Evolutionary conservation across 2,329 filamentous ascomycete genomes (phyloP).

Genomic region (Verticillium alfalfae): DNA sequence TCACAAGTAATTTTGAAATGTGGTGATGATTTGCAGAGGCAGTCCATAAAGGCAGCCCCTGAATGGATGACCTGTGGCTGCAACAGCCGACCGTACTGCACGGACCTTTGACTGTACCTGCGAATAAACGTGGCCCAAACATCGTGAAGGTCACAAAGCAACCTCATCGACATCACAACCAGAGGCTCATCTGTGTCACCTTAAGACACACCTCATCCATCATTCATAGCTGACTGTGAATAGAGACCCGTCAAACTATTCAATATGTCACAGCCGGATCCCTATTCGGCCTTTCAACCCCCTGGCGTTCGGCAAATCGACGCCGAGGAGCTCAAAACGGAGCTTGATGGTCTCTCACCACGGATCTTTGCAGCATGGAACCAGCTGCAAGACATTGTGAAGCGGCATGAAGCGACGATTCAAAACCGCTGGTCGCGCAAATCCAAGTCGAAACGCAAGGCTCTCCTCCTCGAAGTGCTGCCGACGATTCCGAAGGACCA

Average conservation of each 20-base stretch:
- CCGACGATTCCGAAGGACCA: constrained; percentile 42
- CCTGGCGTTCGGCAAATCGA: not conserved
- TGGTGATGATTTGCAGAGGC: too few relatives aligned
- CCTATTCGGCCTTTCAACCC: not conserved
- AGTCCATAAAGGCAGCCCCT: too few relatives aligned
- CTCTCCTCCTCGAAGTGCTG: constrained; percentile 41
- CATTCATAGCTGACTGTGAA: too few relatives aligned
- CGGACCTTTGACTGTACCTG: too few relatives aligned
- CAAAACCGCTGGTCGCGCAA: constrained; percentile 52
- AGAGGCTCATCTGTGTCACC: not conserved
- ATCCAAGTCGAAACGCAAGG: constrained; percentile 34
- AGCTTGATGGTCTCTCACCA: not conserved
- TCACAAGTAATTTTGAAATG: too few relatives aligned
- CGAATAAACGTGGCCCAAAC: too few relatives aligned
- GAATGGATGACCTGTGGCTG: too few relatives aligned
- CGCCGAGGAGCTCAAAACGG: not conserved
- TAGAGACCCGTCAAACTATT: not conserved
- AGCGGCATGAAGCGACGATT: constrained; percentile 44
- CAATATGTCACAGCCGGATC: not conserved
- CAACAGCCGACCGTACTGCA: too few relatives aligned
- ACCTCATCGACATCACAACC: too few relatives aligned
- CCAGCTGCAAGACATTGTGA: constrained; percentile 32
- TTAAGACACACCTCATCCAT: too few relatives aligned
- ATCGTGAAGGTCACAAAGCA: too few relatives aligned
- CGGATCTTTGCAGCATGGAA: constrained; percentile 28